Percentiles rank a stretch among this genome's conserved stretches.
Conservation (phyloP, 2,329 filamentous ascomycete genomes). For the Cladosporium oxysporum region DNA sequence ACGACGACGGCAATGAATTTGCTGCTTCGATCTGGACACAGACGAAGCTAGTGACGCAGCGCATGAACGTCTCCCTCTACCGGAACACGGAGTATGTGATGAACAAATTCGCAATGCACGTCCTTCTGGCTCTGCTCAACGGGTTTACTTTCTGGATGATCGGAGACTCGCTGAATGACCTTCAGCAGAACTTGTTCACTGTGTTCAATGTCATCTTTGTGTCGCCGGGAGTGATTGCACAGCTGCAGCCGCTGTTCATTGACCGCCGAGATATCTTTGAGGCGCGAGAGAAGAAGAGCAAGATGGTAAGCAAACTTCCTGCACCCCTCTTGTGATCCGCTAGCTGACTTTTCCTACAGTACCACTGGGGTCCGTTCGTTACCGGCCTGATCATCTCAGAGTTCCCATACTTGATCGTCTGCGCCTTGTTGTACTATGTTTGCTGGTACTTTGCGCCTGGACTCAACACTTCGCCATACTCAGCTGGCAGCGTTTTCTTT, state of each 20-base stretch:
- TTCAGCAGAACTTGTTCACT: conserved; percentile 39
- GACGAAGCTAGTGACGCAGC: conserved; percentile 44
- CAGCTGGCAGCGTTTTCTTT: conserved; percentile 49
- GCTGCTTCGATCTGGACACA: conserved; percentile 47
- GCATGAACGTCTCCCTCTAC: conserved; percentile 62
- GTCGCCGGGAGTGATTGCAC: conserved; percentile 52
- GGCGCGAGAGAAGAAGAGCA: conserved; percentile 62
- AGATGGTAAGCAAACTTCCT: conserved; percentile 43
- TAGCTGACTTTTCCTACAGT: conserved; percentile 36
- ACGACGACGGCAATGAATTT: conserved; percentile 46
- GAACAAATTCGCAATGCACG: conserved; percentile 62
- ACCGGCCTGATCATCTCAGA: conserved; percentile 70
- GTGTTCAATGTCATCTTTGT: conserved; percentile 40
- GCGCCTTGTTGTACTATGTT: conserved; percentile 52
- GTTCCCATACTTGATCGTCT: conserved; percentile 65
- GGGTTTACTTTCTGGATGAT: conserved; percentile 53
- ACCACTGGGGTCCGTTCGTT: conserved; percentile 74
- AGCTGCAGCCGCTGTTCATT: conserved; percentile 61
- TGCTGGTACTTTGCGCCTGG: conserved; percentile 39
- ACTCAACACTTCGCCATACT: conserved; percentile 46
- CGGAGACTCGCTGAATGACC: conserved; percentile 36
- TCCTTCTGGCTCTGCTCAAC: conserved; percentile 52
- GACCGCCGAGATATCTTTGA: conserved; percentile 61
- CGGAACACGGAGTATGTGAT: conserved; percentile 67
- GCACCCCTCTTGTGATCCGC: conserved; percentile 27